Base-by-base conservation (phyloP, 768 basidiomycete genomes). In the Suillus occidentalis region DNA sequence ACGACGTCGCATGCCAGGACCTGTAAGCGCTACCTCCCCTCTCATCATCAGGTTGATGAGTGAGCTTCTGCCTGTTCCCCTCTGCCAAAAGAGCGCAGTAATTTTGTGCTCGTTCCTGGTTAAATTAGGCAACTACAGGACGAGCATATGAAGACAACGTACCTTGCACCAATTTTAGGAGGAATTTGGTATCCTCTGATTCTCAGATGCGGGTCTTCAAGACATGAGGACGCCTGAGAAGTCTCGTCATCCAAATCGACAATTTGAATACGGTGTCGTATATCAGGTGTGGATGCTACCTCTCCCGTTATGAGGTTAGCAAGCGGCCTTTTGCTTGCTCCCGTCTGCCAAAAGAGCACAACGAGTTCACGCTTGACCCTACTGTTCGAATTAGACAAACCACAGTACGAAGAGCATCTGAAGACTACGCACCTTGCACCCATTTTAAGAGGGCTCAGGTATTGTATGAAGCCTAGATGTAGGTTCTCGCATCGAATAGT, bases 341-440 rank as follows among this genome's bases (percentile, higher is more conserved):
- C 81, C 0, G 77, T 73, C 61, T 82, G 77, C 0, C 81, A 81
- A 57, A 82, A 81, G 22, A 82, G 58, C 20, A 83, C 69, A 52
- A 81, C 53, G 42, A 81, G 49, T 31, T 47, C 40, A 37, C 5
- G 42, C 34, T n/a, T 36, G 43, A 39, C 20, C n/a, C 47, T 52
- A 31, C 16, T 45, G 13, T n/a, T 22, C 8, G 22, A 8, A 22
- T 52, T 9, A 52, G 50, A 52, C 16, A 50, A n/a, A 37, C 4
- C 16, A 22, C 22, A n/a, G 55, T 9, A 57, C 36, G n/a, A 14
- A 22, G n/a, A n/a, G 4, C 13, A 34, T 57, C 1, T 22, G 36
- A n/a, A n/a, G 36, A 37, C 8, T 16, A 28, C 25, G 13, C 34
- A 56, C 55, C 55, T 56, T 16, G n/a, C 16, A 52, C 16, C 8